Base-by-base conservation (phyloP, 1,284 basidiomycete genomes). In the Naganishia albida region DNA sequence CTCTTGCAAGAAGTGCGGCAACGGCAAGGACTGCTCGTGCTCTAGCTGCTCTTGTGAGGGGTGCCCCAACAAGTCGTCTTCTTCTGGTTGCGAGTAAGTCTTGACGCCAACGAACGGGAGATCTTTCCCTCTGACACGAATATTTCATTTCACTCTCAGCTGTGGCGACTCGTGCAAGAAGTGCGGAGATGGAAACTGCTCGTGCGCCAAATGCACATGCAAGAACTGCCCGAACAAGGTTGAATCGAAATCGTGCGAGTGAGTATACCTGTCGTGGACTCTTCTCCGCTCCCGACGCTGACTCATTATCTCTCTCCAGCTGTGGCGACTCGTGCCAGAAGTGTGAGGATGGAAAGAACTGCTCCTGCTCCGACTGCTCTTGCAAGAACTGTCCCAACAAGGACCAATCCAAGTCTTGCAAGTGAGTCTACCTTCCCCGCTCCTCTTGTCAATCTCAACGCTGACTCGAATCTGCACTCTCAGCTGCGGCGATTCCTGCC, bases 251-350 rank as follows among this genome's bases (percentile, higher is more conserved):
- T 48, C 46, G 4, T 56, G 54, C 54, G 40, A 56, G 54, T 56
- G 44, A 15, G 54, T 56, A 48, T 20, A n/a, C n/a, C n/a, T n/a
- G n/a, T n/a, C n/a, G n/a, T n/a, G n/a, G 10, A 23, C n/a, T 12
- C 46, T 46, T 7, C 20, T n/a, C 12, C 20, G 13, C 1, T 23
- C n/a, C 46, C 25, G 20, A 48, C 20, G 46, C 20, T 6, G 34
- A 34, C n/a, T 6, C 23, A n/a, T 44, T 44, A 12, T 26, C 34
- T 10, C 34, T 34, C 38, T 50, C 16, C n/a, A 60, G 57, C 46
- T 60, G 57, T 34, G 57, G 48, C 34, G 57, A 60, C 46, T 60
- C 57, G 6, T 60, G 57, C 46, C 26, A 60, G 46, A 60, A 26
- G 15, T 60, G 57, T 39, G 57, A 46, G 3, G 28, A 49, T 15